Evolutionary conservation across 768 basidiomycete genomes (phyloP), one percentile per base, ranked within the genome.

Genomic region (Chalciporus sphaerocephalus): DNA sequence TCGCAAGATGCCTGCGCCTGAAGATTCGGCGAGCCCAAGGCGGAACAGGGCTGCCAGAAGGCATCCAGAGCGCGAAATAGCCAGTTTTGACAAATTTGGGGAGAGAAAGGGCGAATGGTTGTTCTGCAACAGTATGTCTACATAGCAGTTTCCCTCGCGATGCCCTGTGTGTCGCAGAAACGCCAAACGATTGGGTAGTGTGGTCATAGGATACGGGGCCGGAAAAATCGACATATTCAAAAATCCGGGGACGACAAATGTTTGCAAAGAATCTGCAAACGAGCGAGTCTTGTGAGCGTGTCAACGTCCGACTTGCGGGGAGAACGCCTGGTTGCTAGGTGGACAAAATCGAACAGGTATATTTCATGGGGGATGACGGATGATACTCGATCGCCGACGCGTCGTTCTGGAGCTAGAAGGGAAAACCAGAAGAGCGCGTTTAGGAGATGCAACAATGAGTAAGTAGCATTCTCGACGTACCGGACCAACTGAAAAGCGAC

Each of bases 211-310:
- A 49, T 11, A 69, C 55, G 16, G 48, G 33, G 4, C 59, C 50
- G 15, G 37, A 45, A 35, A 57, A 47, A 4, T 50, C 30, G 13
- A 76, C n/a, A 4, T 52, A 54, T 21, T 66, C 58, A 50, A 72
- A 76, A 4, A 74, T 55, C 22, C 69, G 69, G 0, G 74, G 69
- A 10, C 72, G 52, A n/a, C 65, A 59, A 2, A 66, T 18, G 7
- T 66, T 64, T 41, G 62, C 67, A 41, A 78, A 77, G 47, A 72
- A 68, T 12, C 66, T 66, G 48, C 76, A 78, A 27, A 73, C 71
- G 23, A 58, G 58, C 6, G 71, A 78, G 62, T 15, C 49, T 56
- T 24, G 50, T 47, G 25, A 57, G 50, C 13, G 17, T 48, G 4
- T 2, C 2, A 11, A 43, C 16, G 23, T 49, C 8, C n/a, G n/a